Evolutionary conservation across 345 rosid species (phyloP), one percentile per base, ranked within the genome.

Genomic region (Theobroma cacao): DNA sequence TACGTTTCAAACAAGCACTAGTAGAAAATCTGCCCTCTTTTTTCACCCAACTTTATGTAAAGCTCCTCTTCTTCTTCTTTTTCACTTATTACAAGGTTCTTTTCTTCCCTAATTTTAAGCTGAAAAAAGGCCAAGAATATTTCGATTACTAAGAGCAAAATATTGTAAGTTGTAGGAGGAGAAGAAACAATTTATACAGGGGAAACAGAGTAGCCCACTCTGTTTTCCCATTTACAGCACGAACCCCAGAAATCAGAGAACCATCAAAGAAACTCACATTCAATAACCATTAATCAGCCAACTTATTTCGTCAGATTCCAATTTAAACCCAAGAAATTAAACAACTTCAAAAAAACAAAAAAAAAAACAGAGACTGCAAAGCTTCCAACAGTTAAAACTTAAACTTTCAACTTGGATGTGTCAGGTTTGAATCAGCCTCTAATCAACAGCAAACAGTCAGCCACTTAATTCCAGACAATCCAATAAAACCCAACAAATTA

Each of bases 51-150:
- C 53, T 74, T 59, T 4, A 40, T 18, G 40, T 3, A 6, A 31
- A 7, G 28, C 9, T 28, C 1, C 12, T 45, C 58, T 74, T 30
- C 5, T 43, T 45, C 58, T 74, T 30, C 5, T 43, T 13, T 40
- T 2, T 28, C 38, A 28, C 6, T 13, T 41, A 33, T 47, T 45
- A 17, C 18, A 75, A 59, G 13, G 14, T 26, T 62, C 56, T 13
- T 30, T 75, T 62, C 31, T 28, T 47, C 78, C 52, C 11, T 9
- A 50, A 28, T 69, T 68, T 69, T 15, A 40, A 24, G 74, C 75
- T 18, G 75, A 48, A 20, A 30, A 47, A 30, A 6, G 60, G 75
- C 17, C 17, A 47, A 10, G 15, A 50, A 48, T 14, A 20, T 48
- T 70, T 70, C 28, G 10, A 18, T 70, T 4, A 11, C n/a, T n/a